A percentile compares a stretch with the other conserved stretches of the same genome.
These are phyloP conservation scores for Chaetoceros tenuissimus DNA, from an alignment of 108 stramenopile genomes.

Conservation along the genomic window DNA sequence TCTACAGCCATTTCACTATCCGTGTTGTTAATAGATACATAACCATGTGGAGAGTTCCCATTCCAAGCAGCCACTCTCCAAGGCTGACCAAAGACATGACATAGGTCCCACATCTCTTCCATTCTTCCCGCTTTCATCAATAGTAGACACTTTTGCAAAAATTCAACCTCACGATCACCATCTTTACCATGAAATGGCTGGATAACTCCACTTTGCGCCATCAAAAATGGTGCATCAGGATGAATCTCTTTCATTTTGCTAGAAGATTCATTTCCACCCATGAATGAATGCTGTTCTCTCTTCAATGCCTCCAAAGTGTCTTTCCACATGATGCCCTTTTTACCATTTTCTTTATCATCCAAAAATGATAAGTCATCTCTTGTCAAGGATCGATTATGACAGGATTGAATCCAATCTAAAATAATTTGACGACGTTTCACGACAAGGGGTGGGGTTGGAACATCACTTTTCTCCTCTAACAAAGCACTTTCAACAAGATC, in stretches of 20 bases:
- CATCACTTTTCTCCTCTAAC: background rate
- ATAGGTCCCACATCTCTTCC: slow-evolving; percentile 40
- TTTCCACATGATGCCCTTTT: background rate
- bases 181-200: slow-evolving; percentile 16
- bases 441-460: slow-evolving; percentile 9
- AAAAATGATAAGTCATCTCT: background rate
- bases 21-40: background rate
- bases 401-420: slow-evolving; percentile 49
- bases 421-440: slow-evolving; percentile 36
- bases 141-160: slow-evolving; percentile 40
- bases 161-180: slow-evolving; percentile 24
- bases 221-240: slow-evolving; percentile 34
- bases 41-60: slow-evolving; percentile 45
- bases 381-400: slow-evolving; percentile 24
- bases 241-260: slow-evolving; percentile 8
- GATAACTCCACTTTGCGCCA: slow-evolving; percentile 1
- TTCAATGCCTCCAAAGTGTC: background rate
- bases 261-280: background rate
- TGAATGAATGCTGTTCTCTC: background rate
- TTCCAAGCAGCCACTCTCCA: slow-evolving; percentile 58
- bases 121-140: slow-evolving; percentile 45
- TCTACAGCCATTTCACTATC: slow-evolving; percentile 5
- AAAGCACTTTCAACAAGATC: background rate
- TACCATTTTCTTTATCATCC: background rate
- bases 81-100: slow-evolving; percentile 41